A percentile compares a stretch with the other conserved stretches of the same genome.
phyloP scores from a whole-genome alignment of 2,329 filamentous ascomycete genomes.

The Penicillium sumatraense region DNA sequence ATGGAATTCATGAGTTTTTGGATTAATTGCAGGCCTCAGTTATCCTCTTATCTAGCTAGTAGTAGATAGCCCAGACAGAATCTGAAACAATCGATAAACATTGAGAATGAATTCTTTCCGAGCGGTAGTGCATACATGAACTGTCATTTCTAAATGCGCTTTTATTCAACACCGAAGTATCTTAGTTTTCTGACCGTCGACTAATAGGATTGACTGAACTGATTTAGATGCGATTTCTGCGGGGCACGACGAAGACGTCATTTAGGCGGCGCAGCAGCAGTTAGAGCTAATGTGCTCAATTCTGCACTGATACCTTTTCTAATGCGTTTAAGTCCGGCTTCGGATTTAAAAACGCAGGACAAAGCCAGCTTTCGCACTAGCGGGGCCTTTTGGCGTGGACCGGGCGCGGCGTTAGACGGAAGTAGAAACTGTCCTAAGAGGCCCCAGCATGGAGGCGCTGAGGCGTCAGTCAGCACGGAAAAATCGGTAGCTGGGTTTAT shows the following conservation, averaged over 20 bases:
- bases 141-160: no score
- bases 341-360: slow-evolving; percentile 51
- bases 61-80: slow-evolving; percentile 15
- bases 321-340: not conserved
- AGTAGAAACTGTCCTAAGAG: not conserved
- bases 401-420: slow-evolving; percentile 4
- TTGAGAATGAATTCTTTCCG: not conserved
- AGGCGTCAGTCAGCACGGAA: not conserved
- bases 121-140: no score
- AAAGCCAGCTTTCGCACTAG: slow-evolving; percentile 55
- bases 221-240: not conserved
- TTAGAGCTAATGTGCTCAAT: no score
- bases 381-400: not conserved
- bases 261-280: not conserved
- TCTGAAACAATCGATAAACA: slow-evolving; percentile 42
- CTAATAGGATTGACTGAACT: no score
- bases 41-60: not conserved
- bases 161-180: no score
- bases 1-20: not conserved
- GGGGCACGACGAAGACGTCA: not conserved
- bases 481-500: not conserved
- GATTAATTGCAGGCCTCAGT: not conserved
- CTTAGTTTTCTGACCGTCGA: not conserved
- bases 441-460: not conserved
- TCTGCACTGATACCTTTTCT: not conserved